Evolutionary conservation across 768 basidiomycete genomes (phyloP).

Genomic region (Tulasnella sp.): DNA sequence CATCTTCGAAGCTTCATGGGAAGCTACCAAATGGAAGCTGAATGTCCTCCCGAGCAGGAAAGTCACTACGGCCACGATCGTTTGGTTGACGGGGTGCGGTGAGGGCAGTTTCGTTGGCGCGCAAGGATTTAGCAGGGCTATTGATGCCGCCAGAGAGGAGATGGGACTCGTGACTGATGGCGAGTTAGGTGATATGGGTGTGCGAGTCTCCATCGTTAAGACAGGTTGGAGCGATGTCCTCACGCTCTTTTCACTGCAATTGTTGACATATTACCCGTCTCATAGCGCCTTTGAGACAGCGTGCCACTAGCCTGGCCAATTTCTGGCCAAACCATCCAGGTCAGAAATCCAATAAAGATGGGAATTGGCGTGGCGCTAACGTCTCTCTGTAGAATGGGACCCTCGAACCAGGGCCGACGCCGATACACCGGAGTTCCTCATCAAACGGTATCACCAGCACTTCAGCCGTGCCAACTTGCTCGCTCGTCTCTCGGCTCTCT

Average conservation of each 20-base stretch:
- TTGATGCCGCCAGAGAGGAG: conserved; percentile 20
- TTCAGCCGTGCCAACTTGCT: conserved; percentile 12
- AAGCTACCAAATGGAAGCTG: not conserved
- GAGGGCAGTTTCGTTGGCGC: conserved; percentile 9
- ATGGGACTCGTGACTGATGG: not conserved
- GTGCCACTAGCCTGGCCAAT: not conserved
- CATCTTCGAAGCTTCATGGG: not conserved
- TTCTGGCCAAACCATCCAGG: not conserved
- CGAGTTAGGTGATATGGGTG: conserved; percentile 18
- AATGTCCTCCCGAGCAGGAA: not conserved
- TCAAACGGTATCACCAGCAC: not conserved
- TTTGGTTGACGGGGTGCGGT: conserved; percentile 11
- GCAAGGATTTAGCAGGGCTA: conserved; percentile 10
- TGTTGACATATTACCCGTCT: not conserved
- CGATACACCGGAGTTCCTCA: not conserved
- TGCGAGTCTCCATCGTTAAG: conserved; percentile 15
- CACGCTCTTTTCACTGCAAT: not conserved
- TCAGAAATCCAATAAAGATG: not conserved
- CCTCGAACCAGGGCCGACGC: not conserved
- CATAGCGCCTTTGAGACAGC: conserved; percentile 1
- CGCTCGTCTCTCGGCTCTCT: conserved; percentile 20
- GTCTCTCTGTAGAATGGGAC: not conserved
- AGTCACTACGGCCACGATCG: not conserved
- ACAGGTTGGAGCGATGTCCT: not conserved
- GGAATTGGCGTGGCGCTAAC: not conserved